phyloP scores from a whole-genome alignment of 805 yeast genomes.

The Tetrapisispora taiwanensis region DNA sequence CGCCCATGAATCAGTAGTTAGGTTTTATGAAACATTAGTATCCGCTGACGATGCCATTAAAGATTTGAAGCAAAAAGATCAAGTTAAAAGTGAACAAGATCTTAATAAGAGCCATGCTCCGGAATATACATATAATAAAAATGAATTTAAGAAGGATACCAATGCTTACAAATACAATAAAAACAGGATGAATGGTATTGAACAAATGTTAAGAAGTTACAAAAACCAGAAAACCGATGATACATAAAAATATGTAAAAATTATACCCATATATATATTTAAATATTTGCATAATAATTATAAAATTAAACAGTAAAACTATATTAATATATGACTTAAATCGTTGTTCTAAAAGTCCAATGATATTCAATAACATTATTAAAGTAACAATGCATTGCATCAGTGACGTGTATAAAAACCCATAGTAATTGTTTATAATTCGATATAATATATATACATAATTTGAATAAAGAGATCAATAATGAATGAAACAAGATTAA shows the following conservation, averaged over 20 bases:
- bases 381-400: too few relatives aligned
- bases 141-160: not conserved
- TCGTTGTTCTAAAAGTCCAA: too few relatives aligned
- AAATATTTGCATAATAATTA: too few relatives aligned
- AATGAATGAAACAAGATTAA: too few relatives aligned
- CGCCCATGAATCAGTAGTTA: slow-evolving; percentile 60
- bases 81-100: not conserved
- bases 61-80: slow-evolving; percentile 2
- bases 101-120: not conserved
- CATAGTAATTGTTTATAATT: too few relatives aligned
- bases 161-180: not conserved
- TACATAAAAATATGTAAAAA: not conserved
- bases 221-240: not conserved
- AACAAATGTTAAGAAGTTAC: not conserved
- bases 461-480: too few relatives aligned
- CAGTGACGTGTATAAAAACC: too few relatives aligned
- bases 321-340: too few relatives aligned
- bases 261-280: too few relatives aligned
- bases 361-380: too few relatives aligned
- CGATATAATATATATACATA: too few relatives aligned
- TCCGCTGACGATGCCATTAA: slow-evolving; percentile 24
- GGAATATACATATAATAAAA: not conserved
- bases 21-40: slow-evolving; percentile 49
- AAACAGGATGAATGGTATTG: not conserved
- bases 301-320: too few relatives aligned